Evolutionary conservation across 2,329 filamentous ascomycete genomes (phyloP), one percentile per base, ranked within the genome.

Genomic region (Xylaria sp.): DNA sequence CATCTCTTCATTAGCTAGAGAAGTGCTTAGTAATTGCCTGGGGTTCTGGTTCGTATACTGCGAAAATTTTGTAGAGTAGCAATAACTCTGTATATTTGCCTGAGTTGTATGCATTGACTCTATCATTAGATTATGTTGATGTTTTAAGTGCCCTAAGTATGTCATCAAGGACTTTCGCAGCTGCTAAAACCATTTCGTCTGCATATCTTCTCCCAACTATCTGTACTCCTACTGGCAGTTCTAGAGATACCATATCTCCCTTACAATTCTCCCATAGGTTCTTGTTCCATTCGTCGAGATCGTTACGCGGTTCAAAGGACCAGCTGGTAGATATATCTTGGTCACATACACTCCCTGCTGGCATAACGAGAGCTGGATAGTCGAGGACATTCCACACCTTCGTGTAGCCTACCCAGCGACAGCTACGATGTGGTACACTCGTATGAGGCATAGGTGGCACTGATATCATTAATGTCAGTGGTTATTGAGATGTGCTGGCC

Each of bases 301-400:
- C 76, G 69, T 86, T 88, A 20, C 85, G 78, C 6, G 85, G 78
- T 33, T 79, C 66, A 66, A 85, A 83, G 17, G 73, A 73, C 62
- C 75, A 77, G 0, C 77, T 72, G 15, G 76, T 71, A 1, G 74
- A 69, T 20, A 86, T 79, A 50, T 82, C 76, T 3, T 79, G 74
- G 49, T 79, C 77, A 1, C 78, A 77, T 1, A 85, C 83, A 7
- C 75, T 75, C 0, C 85, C 86, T 15, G 82, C 84, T 0, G 88
- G 88, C 15, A 90, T 77, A 0, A 85, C 83, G 4, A 88, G 75
- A 0, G 87, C 84, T 0, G 86, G 80, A 70, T 90, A 90, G 72
- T 91, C 88, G 0, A 90, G 78, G 10, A 89, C 77, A 69, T 90
- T 89, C 82, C 86, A 89, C 6, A 89, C 80, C 71, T 88, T 88